These are phyloP conservation scores for Quercus parvula DNA, from an alignment of 306 rosid species.

Conservation along the genomic window DNA sequence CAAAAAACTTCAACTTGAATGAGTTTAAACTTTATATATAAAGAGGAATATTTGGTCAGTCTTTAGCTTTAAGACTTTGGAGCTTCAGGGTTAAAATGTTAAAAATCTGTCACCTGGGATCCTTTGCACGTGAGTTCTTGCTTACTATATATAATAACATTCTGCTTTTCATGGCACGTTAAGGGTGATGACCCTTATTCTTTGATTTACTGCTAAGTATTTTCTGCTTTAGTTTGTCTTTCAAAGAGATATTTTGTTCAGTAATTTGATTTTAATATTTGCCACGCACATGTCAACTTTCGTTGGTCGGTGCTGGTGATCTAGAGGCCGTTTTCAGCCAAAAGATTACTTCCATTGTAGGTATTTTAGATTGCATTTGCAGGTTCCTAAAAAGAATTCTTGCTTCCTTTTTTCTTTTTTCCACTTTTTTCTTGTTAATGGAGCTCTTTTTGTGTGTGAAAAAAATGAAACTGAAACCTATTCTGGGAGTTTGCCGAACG, in stretches of 20 bases:
- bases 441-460: not conserved
- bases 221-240: conserved; percentile 10
- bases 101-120: conserved; percentile 38
- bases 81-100: conserved; percentile 6
- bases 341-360: conserved; percentile 10
- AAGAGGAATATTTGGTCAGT: conserved; percentile 31
- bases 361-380: conserved; percentile 5
- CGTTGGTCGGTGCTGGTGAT: conserved; percentile 39
- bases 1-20: conserved; percentile 7
- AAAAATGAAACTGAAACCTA: not conserved
- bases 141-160: conserved; percentile 31
- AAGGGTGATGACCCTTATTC: conserved; percentile 31
- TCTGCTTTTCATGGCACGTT: conserved; percentile 69
- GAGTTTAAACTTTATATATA: conserved; percentile 1
- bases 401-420: not conserved
- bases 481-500: too few relatives aligned
- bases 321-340: conserved; percentile 6
- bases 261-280: conserved; percentile 18
- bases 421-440: too few relatives aligned
- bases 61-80: conserved; percentile 13
- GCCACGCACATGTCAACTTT: conserved; percentile 29
- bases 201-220: conserved; percentile 8
- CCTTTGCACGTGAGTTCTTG: conserved; percentile 81
- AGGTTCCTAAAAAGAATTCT: not conserved
- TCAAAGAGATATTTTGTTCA: not conserved